Base-by-base conservation (phyloP, 2,329 filamentous ascomycete genomes). In the Xylariomycetidae sp. region DNA sequence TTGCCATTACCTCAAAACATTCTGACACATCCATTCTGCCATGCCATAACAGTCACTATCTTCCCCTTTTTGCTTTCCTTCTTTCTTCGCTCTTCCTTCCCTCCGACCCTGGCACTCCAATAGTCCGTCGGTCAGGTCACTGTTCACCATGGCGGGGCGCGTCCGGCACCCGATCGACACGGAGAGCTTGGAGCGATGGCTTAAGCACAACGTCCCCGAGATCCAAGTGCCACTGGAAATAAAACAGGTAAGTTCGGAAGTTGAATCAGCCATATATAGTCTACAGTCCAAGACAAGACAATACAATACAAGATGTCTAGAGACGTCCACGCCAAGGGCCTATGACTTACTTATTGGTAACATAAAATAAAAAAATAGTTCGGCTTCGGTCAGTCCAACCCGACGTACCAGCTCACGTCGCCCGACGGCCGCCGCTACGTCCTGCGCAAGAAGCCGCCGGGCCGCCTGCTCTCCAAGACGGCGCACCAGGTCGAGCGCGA, bases 401-500 rank as follows among this genome's bases (percentile, higher is more conserved):
- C 92, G 27, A 98, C 92, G 3, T 98, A 97, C 66, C 87, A 90
- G 54, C 72, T 97, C 54, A 94, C 81, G 12, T 80, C 80, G 33
- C 70, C 78, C 45, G 71, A 80, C 56, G 78, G 80, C 32, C 61
- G 69, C 48, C 80, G 81, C 56, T 95, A 82, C 64, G 92, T 98
- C 20, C 76, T 97, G 69, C 87, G 92, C 59, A 97, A 98, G 75
- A 97, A 97, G 67, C 92, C 92, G 1, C 90, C 92, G n/a, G 92
- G 92, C 44, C 80, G 83, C 65, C 81, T 98, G 25, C 74, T 97
- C 31, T 95, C 88, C 50, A 88, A 88, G 66, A 90, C 90, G 3
- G 92, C 92, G 8, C 92, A 98, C 68, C 85, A 90, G 60, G 90
- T 98, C 53, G 92, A 98, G 66, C 85, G 92, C 51, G 92, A 98